Base-by-base conservation (phyloP, 1,139 yeast species). In the Candida tetrigidarum region DNA sequence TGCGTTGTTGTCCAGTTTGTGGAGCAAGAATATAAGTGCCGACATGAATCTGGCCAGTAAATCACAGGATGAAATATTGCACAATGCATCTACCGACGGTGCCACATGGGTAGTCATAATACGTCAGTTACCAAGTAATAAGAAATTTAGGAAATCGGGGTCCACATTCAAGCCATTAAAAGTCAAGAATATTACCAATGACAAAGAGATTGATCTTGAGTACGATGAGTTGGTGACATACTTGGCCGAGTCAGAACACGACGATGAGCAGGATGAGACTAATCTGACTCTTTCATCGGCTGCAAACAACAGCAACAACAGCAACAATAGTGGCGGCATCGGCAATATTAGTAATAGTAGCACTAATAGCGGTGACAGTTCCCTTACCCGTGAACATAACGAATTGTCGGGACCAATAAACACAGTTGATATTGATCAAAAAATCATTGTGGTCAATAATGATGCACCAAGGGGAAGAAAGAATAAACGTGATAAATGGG, bases 401-500 rank as follows among this genome's bases (percentile, higher is more conserved):
- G 51, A 50, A 37, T 50, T 49, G 25, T 42, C 57, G 5, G 62
- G 63, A 10, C 74, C 74, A 2, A 50, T 69, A 16, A 69, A 60
- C 46, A 58, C 67, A 5, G 61, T 69, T 3, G 79, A 74, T 42
- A 71, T 69, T 43, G 76, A 72, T 56, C 93, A 81, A 56, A 84
- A 75, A 57, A 86, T 85, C 8, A 63, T 77, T 1, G 71, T 79
- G 25, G 84, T 86, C 5, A 80, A 85, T 2, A 86, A 87, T 56
- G 84, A 83, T 54, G 92, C 93, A 1, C 86, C 86, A 0, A 71
- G 84, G 54, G 86, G 86, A 34, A 71, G 82, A 46, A 89, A 86
- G 60, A 88, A 84, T 49, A 86, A 86, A 61, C 83, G 85, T 58
- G 93, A 87, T 46, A 81, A 81, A 55, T 87, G 96, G 95, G 84